Evolutionary conservation across 441 rosid genomes (phyloP).

Genomic region (Mallotus repandus): DNA sequence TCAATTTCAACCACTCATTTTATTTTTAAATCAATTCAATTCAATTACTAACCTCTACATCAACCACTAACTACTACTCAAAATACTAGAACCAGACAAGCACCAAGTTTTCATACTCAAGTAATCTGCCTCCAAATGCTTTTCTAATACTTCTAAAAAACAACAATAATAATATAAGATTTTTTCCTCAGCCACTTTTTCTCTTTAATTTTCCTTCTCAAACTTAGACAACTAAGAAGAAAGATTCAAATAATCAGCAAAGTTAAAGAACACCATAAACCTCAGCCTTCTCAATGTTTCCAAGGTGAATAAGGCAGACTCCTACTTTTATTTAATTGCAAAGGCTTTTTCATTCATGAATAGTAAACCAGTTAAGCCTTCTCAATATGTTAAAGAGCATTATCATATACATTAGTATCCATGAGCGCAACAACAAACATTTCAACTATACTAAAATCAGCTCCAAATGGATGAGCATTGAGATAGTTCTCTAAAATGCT

Average conservation of each 20-base stretch:
- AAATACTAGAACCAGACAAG: background rate
- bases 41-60: background rate
- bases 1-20: background rate
- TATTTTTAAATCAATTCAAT: background rate
- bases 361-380: constrained; percentile 37
- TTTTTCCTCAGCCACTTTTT: background rate
- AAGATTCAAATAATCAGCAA: background rate
- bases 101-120: background rate
- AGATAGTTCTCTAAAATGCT: constrained; percentile 71
- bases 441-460: constrained; percentile 57
- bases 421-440: constrained; percentile 66
- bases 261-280: constrained; percentile 35
- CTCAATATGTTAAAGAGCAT: constrained; percentile 69
- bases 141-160: background rate
- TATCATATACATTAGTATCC: constrained; percentile 61
- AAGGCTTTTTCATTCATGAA: constrained; percentile 54
- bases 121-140: background rate
- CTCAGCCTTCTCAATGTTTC: constrained; percentile 82
- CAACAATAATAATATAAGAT: background rate
- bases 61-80: background rate
- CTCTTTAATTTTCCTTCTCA: background rate
- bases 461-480: constrained; percentile 51
- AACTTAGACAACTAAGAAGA: background rate
- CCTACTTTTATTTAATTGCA: constrained; percentile 74
- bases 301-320: constrained; percentile 70